A percentile compares a stretch with the other conserved stretches of the same genome.
These are phyloP conservation scores for Francoa sonchifolia DNA, from an alignment of 441 rosid species.

Conservation along the genomic window DNA sequence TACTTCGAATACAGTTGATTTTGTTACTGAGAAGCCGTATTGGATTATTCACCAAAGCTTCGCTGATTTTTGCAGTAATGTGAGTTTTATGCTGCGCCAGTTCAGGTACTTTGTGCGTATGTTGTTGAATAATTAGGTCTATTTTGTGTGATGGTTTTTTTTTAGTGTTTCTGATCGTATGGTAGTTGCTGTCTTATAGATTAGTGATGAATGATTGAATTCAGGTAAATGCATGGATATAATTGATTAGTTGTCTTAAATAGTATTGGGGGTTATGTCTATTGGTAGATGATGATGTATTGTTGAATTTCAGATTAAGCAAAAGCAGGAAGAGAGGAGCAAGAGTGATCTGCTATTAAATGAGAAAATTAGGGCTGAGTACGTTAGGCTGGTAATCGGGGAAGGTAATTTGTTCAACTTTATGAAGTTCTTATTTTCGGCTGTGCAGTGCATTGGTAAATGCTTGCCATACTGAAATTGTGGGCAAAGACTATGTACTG, in stretches of 20 bases:
- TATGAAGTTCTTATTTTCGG: neutral
- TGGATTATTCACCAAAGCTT: conserved; percentile 15
- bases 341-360: conserved; percentile 24
- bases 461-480: neutral
- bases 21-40: conserved; percentile 16
- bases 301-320: conserved; percentile 24
- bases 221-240: neutral
- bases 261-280: neutral
- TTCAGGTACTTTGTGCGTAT: conserved; percentile 23
- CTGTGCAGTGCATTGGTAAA: too few species aligned
- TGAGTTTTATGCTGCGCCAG: conserved; percentile 33
- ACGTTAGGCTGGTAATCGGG: conserved; percentile 42
- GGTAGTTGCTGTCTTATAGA: neutral
- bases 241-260: neutral
- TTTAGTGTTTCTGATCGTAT: neutral
- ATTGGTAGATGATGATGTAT: conserved; percentile 4
- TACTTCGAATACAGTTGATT: conserved; percentile 13
- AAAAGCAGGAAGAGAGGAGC: conserved; percentile 25
- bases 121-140: neutral
- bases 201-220: neutral
- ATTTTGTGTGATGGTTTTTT: neutral
- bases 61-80: conserved; percentile 18
- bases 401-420: conserved; percentile 24
- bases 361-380: conserved; percentile 26
- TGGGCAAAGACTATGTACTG: too few species aligned